Evolutionary conservation across 1,139 yeast species (phyloP), one percentile per base, ranked within the genome.

Genomic region (Sugiyamaella sp.): DNA sequence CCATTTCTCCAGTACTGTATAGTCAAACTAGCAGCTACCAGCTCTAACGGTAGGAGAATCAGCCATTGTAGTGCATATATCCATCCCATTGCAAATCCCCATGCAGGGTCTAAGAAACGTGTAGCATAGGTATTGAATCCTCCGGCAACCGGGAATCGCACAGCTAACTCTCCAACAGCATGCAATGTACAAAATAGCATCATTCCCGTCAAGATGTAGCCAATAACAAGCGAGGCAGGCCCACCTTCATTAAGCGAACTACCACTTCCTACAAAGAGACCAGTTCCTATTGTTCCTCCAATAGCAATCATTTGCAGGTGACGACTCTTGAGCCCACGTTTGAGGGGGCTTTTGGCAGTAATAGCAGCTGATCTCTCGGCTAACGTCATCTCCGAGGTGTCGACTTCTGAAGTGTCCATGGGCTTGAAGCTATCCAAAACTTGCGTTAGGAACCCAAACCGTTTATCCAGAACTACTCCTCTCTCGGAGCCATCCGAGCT

Each of bases 61-160:
- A 86, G 69, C 91, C 93, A 87, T 74, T 83, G 86, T 63, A 86
- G 66, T 53, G 84, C 85, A 68, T 86, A 86, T 66, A 84, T 85
- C 89, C 89, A 85, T 49, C 87, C 87, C 64, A 85, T 81, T 24
- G 91, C 85, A 67, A 85, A 85, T n/a, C 90, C 90, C 80, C 88
- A 80, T 9, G 89, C 84, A 2, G 81, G 77, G 85, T 85, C 90
- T 38, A 87, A 72, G 61, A 85, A 82, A 56, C 82, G 75, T 5
- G 86, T 74, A 46, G 86, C 80, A 68, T 84, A 85, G 52, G 85
- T 80, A 46, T 84, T 78, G 70, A 85, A 86, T 1, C 89, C 86
- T 62, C 93, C 93, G 52, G 85, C 76, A 49, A 86, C 81, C 46
- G 89, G 88, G 69, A 84, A 85, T 19, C 82, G 77, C 45, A 85